phyloP scores from a whole-genome alignment of 495 filamentous ascomycete species.

The Jackrogersella minutella region DNA sequence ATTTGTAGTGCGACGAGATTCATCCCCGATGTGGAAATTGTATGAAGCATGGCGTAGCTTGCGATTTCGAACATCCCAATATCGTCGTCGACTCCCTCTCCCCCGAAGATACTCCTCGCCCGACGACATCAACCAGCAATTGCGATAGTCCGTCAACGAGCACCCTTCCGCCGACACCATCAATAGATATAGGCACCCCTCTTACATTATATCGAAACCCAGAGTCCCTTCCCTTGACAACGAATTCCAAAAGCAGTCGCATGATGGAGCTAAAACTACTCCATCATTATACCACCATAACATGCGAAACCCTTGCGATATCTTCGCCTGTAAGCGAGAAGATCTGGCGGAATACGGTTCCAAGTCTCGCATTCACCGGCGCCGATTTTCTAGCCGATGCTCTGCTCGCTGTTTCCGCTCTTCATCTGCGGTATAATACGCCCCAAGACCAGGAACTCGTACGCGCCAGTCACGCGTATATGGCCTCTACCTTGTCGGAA shows the following conservation, averaged over 20 bases:
- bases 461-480: conserved; percentile 64
- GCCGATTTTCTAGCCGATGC: conserved; percentile 62
- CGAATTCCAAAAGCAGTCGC: conserved; percentile 52
- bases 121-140: conserved; percentile 44
- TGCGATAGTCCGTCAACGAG: conserved; percentile 45
- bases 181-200: conserved; percentile 32
- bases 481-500: conserved; percentile 63
- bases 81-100: conserved; percentile 46
- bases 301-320: conserved; percentile 60
- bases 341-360: conserved; percentile 64
- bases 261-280: conserved; percentile 62
- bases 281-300: conserved; percentile 63
- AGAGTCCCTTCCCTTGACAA: conserved; percentile 45
- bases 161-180: conserved; percentile 40
- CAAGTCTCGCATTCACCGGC: conserved; percentile 61
- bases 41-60: conserved; percentile 67
- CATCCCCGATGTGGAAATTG: conserved; percentile 70
- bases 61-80: conserved; percentile 65
- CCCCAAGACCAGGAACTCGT: conserved; percentile 61
- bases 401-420: conserved; percentile 63
- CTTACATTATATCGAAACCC: conserved; percentile 50
- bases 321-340: conserved; percentile 55
- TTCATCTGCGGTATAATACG: conserved; percentile 58
- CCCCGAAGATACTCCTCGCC: conserved; percentile 41
- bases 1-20: conserved; percentile 66